These are phyloP conservation scores for Apostasia ramifera DNA, from an alignment of 106 monocot species.

Conservation along the genomic window DNA sequence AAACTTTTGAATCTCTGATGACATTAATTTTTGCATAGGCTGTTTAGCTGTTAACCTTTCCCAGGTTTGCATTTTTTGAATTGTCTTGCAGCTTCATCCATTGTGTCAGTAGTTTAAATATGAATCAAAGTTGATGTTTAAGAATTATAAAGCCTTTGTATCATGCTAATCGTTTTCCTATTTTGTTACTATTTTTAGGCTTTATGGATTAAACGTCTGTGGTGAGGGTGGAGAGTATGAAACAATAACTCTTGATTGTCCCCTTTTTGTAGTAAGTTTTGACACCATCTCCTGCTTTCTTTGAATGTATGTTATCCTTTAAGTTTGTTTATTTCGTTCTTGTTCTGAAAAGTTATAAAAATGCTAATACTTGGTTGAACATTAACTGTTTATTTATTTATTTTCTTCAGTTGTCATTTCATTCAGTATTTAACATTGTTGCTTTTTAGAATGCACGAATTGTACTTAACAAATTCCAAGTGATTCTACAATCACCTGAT, in stretches of 20 bases:
- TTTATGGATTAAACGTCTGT: slow-evolving; percentile 91
- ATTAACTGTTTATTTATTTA: not conserved
- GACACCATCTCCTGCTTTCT: not conserved
- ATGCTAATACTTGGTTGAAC: not conserved
- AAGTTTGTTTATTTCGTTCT: too few relatives aligned
- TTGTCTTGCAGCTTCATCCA: too few relatives aligned
- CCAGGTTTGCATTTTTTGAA: too few relatives aligned
- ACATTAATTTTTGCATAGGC: too few relatives aligned
- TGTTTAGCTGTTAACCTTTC: too few relatives aligned
- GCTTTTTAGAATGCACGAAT: slow-evolving; percentile 79
- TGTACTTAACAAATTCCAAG: slow-evolving; percentile 71
- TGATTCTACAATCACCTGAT: slow-evolving; percentile 72
- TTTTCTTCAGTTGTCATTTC: not conserved
- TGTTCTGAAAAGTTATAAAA: too few relatives aligned
- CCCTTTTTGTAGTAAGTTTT: slow-evolving; percentile 64
- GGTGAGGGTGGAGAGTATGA: slow-evolving; percentile 99
- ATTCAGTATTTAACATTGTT: not conserved
- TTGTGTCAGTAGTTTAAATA: too few relatives aligned
- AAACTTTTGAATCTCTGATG: too few relatives aligned
- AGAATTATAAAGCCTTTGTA: too few relatives aligned
- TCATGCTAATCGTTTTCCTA: not conserved
- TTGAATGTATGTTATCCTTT: not conserved
- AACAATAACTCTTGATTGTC: slow-evolving; percentile 91
- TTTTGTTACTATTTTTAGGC: slow-evolving; percentile 22
- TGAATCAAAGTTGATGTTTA: too few relatives aligned